Percentiles rank a stretch among this genome's conserved stretches.
Evolutionary conservation across 768 basidiomycete species (phyloP).

Genomic region (Hortiboletus campestris): DNA sequence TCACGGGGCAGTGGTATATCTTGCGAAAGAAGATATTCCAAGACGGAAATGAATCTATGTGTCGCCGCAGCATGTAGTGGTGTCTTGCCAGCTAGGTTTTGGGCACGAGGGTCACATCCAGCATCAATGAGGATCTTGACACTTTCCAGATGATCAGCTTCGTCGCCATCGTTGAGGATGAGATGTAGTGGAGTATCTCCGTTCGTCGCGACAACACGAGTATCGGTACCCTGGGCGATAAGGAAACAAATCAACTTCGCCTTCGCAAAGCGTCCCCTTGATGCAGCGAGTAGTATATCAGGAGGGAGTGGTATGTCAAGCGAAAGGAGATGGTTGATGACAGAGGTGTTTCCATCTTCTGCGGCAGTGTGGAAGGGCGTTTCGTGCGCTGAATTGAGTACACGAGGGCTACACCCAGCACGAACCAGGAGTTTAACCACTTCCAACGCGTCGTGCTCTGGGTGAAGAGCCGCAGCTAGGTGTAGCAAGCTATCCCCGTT

Average conservation of each 20-base stretch:
- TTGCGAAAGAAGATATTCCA: background rate
- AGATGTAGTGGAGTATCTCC: background rate
- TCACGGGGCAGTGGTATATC: background rate
- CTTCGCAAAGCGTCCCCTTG: too few relatives aligned
- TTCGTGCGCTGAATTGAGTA: background rate
- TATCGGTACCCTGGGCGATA: background rate
- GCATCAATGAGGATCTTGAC: conserved; percentile 1
- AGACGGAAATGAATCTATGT: background rate
- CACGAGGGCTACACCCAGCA: background rate
- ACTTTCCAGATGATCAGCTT: background rate
- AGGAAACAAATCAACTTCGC: background rate
- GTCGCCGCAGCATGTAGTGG: background rate
- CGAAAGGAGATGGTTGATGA: background rate
- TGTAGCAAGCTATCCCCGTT: background rate
- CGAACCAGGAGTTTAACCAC: background rate
- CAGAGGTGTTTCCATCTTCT: background rate
- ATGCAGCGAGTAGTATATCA: background rate
- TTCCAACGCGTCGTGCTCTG: background rate
- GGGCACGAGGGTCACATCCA: background rate
- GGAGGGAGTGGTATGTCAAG: background rate
- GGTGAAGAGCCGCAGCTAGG: background rate
- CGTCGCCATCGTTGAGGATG: accelerated
- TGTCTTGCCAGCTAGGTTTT: background rate
- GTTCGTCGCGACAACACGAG: background rate
- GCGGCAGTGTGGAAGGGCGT: background rate